phyloP scores from a whole-genome alignment of 2,329 filamentous ascomycete genomes.

The Trichoderma sp. region DNA sequence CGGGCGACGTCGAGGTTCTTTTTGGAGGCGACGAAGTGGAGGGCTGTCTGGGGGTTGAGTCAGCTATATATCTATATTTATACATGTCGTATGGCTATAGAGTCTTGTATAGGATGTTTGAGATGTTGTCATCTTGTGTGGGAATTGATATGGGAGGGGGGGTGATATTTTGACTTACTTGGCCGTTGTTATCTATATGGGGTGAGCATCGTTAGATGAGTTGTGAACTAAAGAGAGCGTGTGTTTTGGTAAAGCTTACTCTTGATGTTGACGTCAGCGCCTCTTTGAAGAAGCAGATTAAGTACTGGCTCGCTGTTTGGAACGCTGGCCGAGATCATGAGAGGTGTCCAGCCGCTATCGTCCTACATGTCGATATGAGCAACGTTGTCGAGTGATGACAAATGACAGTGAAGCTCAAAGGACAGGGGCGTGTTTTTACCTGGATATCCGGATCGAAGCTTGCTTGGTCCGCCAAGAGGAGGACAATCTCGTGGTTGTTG shows the following conservation, averaged over 20 bases:
- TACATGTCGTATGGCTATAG: background rate
- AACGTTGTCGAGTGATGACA: background rate
- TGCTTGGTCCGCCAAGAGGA: slow-evolving; percentile 65
- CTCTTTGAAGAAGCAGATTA: slow-evolving; percentile 63
- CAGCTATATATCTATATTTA: background rate
- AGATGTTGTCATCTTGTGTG: background rate
- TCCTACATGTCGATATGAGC: slow-evolving; percentile 46
- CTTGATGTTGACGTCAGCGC: slow-evolving; percentile 70
- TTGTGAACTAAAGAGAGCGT: background rate
- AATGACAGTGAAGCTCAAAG: background rate
- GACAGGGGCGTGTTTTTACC: slow-evolving; percentile 40
- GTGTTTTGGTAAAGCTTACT: slow-evolving; percentile 44
- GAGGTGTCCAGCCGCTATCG: slow-evolving; percentile 74
- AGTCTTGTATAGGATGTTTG: background rate
- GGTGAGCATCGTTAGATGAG: background rate
- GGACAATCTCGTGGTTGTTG: slow-evolving; percentile 72
- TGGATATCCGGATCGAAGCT: slow-evolving; percentile 81
- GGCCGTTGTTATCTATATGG: slow-evolving; percentile 61
- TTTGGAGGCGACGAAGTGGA: slow-evolving; percentile 92
- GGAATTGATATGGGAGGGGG: background rate
- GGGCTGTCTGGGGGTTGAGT: slow-evolving; percentile 59
- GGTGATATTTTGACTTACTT: slow-evolving; percentile 40
- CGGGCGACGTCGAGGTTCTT: slow-evolving; percentile 78
- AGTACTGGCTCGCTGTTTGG: slow-evolving; percentile 68
- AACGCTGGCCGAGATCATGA: slow-evolving; percentile 78